phyloP scores from a whole-genome alignment of 2,329 filamentous ascomycete species.

The Penicillium sp. region DNA sequence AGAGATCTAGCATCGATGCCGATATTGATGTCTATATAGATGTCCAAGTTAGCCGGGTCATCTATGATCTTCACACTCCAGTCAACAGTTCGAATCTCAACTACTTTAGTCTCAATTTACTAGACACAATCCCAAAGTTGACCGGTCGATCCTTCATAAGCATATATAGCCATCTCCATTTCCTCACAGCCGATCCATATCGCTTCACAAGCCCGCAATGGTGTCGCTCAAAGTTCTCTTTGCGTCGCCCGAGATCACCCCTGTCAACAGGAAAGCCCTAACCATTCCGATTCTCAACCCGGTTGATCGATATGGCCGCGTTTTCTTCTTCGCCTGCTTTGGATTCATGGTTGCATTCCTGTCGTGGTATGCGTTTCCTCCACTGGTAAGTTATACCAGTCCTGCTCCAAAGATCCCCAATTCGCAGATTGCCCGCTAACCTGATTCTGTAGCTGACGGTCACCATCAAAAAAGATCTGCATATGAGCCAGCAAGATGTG shows the following conservation, averaged over 20 bases:
- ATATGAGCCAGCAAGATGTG: constrained; percentile 70
- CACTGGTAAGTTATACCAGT: constrained; percentile 61
- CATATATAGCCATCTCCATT: background rate
- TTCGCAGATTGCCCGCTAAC: background rate
- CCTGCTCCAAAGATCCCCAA: background rate
- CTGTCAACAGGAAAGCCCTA: constrained; percentile 79
- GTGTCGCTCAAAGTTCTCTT: constrained; percentile 36
- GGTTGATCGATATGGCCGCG: constrained; percentile 77
- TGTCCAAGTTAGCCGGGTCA: background rate
- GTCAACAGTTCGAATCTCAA: background rate
- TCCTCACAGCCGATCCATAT: background rate
- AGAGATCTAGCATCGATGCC: background rate
- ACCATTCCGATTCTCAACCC: constrained; percentile 80
- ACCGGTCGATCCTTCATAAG: background rate
- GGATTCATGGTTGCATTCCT: constrained; percentile 87
- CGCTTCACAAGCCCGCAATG: constrained; percentile 13
- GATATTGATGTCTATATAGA: constrained; percentile 17
- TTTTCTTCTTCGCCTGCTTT: constrained; percentile 88
- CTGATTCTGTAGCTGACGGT: constrained; percentile 60
- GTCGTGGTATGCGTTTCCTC: constrained; percentile 89
- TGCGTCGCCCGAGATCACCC: constrained; percentile 72
- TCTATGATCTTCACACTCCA: background rate
- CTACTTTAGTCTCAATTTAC: too few species aligned
- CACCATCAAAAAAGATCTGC: constrained; percentile 78
- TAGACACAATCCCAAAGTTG: background rate